phyloP scores from a whole-genome alignment of 495 filamentous ascomycete genomes.

The Penicillium arizonense region DNA sequence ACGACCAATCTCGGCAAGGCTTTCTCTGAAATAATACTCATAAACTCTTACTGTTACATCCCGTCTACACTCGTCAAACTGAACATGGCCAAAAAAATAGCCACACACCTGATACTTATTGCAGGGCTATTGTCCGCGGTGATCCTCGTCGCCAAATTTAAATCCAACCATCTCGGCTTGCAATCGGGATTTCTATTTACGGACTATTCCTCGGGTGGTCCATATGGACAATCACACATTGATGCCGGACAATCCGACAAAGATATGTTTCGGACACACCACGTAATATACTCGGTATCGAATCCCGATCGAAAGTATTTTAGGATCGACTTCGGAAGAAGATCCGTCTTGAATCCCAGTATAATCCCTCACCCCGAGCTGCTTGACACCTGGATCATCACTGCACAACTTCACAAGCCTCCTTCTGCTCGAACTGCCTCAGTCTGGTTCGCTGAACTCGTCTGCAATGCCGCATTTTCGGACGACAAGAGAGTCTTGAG shows the following conservation, averaged over 20 bases:
- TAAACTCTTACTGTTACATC: slow-evolving; percentile 1
- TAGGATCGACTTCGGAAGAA: slow-evolving; percentile 37
- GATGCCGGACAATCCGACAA: neutral
- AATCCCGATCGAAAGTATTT: slow-evolving; percentile 40
- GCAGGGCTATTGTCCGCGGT: slow-evolving; percentile 5
- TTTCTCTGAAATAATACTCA: neutral
- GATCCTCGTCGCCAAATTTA: neutral
- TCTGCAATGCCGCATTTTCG: slow-evolving; percentile 44
- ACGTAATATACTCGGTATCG: slow-evolving; percentile 41
- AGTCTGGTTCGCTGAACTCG: slow-evolving; percentile 37
- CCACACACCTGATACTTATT: slow-evolving; percentile 2
- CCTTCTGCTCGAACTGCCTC: neutral
- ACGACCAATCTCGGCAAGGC: neutral
- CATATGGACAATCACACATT: neutral
- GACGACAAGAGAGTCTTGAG: slow-evolving; percentile 26
- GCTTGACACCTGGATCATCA: slow-evolving; percentile 45
- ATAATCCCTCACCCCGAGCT: slow-evolving; percentile 49
- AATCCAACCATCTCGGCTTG: slow-evolving; percentile 1
- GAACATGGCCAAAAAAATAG: slow-evolving; percentile 5
- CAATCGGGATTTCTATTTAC: neutral
- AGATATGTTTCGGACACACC: slow-evolving; percentile 20
- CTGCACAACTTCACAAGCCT: slow-evolving; percentile 36
- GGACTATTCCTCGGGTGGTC: neutral
- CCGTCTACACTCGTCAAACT: neutral
- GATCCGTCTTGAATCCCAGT: slow-evolving; percentile 47